Evolutionary conservation across 2,329 filamentous ascomycete species (phyloP), one percentile per base, ranked within the genome.

Genomic region (Phyllachora maydis): DNA sequence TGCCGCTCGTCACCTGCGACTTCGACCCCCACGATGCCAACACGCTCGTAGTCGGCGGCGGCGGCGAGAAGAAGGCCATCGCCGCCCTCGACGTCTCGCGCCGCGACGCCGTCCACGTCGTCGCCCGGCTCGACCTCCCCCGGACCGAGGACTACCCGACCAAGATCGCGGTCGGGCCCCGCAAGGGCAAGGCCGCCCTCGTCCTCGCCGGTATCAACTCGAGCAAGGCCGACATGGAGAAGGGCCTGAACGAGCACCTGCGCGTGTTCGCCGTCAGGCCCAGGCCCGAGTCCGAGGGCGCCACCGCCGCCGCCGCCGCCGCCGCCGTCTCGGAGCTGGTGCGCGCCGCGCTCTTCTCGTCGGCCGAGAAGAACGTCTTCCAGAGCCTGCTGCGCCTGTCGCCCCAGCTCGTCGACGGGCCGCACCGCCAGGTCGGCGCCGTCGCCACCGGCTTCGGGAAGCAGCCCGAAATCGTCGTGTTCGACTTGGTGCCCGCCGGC

Each of bases 11-110:
- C 46, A 69, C 75, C 26, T 76, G 81, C 43, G 82, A 82, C 41
- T 93, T 91, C 46, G 81, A 91, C 41, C 78, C 75, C 24, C 63
- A 73, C 38, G 70, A 90, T 51, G 62, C 72, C 29, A 65, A 65
- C 32, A 70, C 71, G 32, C 57, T 93, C 13, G 54, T 92, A 6
- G 77, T 92, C 18, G 81, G 74, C 29, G 85, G 85, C 24, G 85
- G 85, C 30, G 85, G 85, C 33, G 77, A 92, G 12, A 69, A 71
- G 27, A 92, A 92, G 55, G 81, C 81, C 48, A 81, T 92, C 39
- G 71, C 67, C 15, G 54, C 82, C 9, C 58, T 91, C 31, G 71
- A 85, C 42, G 61, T 71, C n/a, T 67, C 65, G 11, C 54, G 54
- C 36, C 68, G 64, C 18, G 56, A 65, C 26, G 64, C 70, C 22